Base-by-base conservation (phyloP, 768 basidiomycete genomes). In the Naganishia randhawae region DNA sequence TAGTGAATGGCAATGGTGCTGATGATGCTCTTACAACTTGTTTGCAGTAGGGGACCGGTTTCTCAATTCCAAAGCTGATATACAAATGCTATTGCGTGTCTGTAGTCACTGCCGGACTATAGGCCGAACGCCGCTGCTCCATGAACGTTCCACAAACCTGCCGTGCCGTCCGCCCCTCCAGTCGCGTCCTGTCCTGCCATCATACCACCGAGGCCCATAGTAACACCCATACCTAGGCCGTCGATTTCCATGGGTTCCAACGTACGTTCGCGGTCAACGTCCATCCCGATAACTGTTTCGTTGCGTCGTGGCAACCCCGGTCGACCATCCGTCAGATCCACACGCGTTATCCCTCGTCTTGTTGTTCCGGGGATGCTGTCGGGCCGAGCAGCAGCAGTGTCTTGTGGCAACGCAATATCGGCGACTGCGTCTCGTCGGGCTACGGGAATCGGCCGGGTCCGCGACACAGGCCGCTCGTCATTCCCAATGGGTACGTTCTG, bases 401-500 rank as follows among this genome's bases (percentile, higher is more conserved):
- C 22, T 9, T 61, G 22, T n/a, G 35, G n/a, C 9, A 14, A 39
- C 9, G 32, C 19, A 10, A 53, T 31, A 53, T 35, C 16, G n/a
- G 57, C 11, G 3, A 61, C 7, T 11, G 57, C 57, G 27, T 61
- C 37, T 39, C 57, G 35, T 41, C 57, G 16, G 37, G 8, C 16
- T 5, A 39, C 51, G 27, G 51, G 51, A 53, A 29, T 53, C n/a
- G n/a, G n/a, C n/a, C n/a, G n/a, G 25, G 14, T 9, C 31, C 53
- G 53, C 22, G n/a, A 16, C 1, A 61, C 37, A 1, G 57, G 57
- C 14, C 25, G 57, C 37, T 61, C 57, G 32, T 61, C 57, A 22
- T 61, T 39, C 57, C 33, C 54, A 33, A 61, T 61, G 9, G 57
- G 57, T 17, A 61, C 39, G 37, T 61, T 61, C 37, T 61, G 57